Evolutionary conservation across 495 filamentous ascomycete species (phyloP).

Genomic region (Penicillium arizonense): DNA sequence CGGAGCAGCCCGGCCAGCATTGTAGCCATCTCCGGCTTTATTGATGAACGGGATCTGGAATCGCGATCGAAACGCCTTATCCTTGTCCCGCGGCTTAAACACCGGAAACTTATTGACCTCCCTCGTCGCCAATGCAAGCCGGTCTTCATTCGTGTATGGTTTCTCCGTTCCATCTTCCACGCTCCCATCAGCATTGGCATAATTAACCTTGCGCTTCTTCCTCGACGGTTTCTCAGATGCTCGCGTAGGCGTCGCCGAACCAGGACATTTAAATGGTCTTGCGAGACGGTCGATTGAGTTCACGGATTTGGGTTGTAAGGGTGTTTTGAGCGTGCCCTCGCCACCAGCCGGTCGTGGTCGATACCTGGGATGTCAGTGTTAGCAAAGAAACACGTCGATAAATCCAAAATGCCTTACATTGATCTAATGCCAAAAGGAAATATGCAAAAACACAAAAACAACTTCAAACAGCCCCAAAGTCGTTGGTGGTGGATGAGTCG

Average conservation of each 20-base stretch:
- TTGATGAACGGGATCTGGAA: conserved; percentile 87
- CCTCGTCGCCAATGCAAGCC: conserved; percentile 79
- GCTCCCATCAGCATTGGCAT: conserved; percentile 73
- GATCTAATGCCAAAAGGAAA: background rate
- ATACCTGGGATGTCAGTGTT: conserved; percentile 36
- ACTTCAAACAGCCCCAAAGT: conserved; percentile 7
- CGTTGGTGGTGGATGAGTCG: conserved; percentile 1
- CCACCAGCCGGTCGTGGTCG: conserved; percentile 31
- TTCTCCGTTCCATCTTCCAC: conserved; percentile 69
- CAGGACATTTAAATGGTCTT: conserved; percentile 92
- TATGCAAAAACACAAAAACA: background rate
- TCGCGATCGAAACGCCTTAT: conserved; percentile 71
- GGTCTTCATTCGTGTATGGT: conserved; percentile 84
- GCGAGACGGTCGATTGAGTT: conserved; percentile 68
- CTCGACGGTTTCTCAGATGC: conserved; percentile 78
- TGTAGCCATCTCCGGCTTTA: conserved; percentile 69
- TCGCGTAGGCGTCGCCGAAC: conserved; percentile 67
- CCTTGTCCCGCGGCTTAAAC: conserved; percentile 88
- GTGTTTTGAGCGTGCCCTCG: conserved; percentile 36
- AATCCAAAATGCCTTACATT: conserved; percentile 16
- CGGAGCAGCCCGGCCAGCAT: conserved; percentile 75
- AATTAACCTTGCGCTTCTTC: conserved; percentile 88
- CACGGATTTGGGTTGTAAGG: conserved; percentile 34
- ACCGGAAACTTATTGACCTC: conserved; percentile 89
- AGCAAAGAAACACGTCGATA: background rate